Evolutionary conservation across 257 asterid species (phyloP).

Genomic region (Solanum medicagineum): DNA sequence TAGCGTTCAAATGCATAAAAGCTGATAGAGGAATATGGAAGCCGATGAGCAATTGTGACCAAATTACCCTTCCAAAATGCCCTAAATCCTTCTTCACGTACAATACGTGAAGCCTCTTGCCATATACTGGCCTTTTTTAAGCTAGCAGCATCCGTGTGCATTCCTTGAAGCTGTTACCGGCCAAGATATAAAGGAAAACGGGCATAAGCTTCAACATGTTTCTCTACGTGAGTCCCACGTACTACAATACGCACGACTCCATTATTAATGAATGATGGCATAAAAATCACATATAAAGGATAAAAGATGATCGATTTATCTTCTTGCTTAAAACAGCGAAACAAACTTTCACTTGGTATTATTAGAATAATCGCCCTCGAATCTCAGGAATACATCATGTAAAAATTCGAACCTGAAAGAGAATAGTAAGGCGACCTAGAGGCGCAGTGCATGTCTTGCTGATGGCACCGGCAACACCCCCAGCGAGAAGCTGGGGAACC

Average conservation of each 20-base stretch:
- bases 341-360: neutral
- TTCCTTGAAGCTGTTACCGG: slow-evolving; percentile 49
- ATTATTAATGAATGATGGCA: neutral
- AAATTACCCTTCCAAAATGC: slow-evolving; percentile 91
- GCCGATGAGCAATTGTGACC: slow-evolving; percentile 76
- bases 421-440: slow-evolving; percentile 78
- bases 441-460: slow-evolving; percentile 91
- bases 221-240: neutral
- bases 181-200: neutral
- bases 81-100: slow-evolving; percentile 61
- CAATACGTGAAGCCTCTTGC: slow-evolving; percentile 58
- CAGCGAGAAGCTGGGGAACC: slow-evolving; percentile 68
- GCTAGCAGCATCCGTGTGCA: slow-evolving; percentile 48
- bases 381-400: neutral
- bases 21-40: slow-evolving; percentile 81
- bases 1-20: slow-evolving; percentile 72
- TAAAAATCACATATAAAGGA: neutral
- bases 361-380: neutral
- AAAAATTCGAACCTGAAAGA: slow-evolving; percentile 43
- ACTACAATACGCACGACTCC: neutral
- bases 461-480: slow-evolving; percentile 86
- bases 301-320: neutral
- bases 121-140: slow-evolving; percentile 57
- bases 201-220: neutral
- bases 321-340: neutral